These are phyloP conservation scores for Emmonsiellopsis sp. DNA, from an alignment of 2,329 filamentous ascomycete genomes.

Conservation along the genomic window DNA sequence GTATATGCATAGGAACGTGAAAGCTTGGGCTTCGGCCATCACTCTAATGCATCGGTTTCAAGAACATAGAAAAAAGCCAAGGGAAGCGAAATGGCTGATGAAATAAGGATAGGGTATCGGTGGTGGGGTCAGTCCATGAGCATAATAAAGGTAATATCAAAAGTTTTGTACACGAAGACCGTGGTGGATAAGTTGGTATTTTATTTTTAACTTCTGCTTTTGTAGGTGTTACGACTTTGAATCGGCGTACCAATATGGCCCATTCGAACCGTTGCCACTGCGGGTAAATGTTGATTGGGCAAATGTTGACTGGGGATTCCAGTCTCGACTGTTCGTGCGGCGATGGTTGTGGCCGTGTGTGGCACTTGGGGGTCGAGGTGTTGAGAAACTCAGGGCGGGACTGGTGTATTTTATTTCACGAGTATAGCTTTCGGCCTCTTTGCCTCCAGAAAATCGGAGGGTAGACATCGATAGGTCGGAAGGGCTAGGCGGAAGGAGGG, in stretches of 20 bases:
- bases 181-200: neutral
- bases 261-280: neutral
- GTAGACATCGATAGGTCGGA: constrained; percentile 16
- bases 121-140: too few relatives aligned
- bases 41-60: too few relatives aligned
- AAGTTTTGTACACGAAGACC: too few relatives aligned
- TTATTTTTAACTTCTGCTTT: neutral
- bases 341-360: constrained; percentile 9
- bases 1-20: too few relatives aligned
- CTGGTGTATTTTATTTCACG: constrained; percentile 39
- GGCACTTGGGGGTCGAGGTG: constrained; percentile 34
- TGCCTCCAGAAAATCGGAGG: constrained; percentile 12
- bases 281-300: constrained; percentile 14
- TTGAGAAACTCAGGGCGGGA: constrained; percentile 41
- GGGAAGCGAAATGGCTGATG: too few relatives aligned
- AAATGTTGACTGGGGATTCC: constrained; percentile 31
- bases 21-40: too few relatives aligned
- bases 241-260: neutral
- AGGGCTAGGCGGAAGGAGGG: constrained; percentile 20
- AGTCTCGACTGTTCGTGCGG: constrained; percentile 17
- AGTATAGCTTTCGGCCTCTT: constrained; percentile 28
- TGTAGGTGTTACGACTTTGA: neutral
- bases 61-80: too few relatives aligned
- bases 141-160: too few relatives aligned
- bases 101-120: too few relatives aligned